Evolutionary conservation across 2,329 filamentous ascomycete genomes (phyloP), one percentile per base, ranked within the genome.

Genomic region (Verticillium klebahnii): DNA sequence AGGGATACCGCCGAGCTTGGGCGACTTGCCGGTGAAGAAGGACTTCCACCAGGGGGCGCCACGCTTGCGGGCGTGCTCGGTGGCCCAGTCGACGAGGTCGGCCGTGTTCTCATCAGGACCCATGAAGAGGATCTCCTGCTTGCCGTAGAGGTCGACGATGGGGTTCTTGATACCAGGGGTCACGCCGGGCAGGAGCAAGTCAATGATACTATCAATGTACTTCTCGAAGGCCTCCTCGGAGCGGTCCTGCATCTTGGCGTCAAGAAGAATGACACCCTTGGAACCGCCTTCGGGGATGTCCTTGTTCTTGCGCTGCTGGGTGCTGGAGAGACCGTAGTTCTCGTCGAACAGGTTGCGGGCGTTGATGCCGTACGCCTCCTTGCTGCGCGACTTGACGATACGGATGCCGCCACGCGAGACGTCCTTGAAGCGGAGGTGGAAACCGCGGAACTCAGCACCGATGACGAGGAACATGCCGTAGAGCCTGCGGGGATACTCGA

Each of bases 391-490:
- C 83, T 98, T 98, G 77, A 99, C 95, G 66, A 99, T 99, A 67
- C 95, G 92, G 70, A 99, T 99, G 75, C 95, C 95, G 67, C 95
- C 95, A 73, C 95, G 92, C 59, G 95, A 90, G 71, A 99, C 97
- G 71, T 99, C 95, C 70, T 94, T 89, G 87, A 99, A 99, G 54
- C 95, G 92, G 17, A 99, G 85, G 76, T 99, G 95, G 83, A 99
- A 99, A 39, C 95, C 95, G 67, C 95, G 89, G 71, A 96, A 96
- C 78, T 99, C 95, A 12, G 95, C 94, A 70, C 92, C 93, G 75
- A 99, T 97, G 67, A 99, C 91, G 59, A 99, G 84, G 84, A 99
- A 99, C 95, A 99, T 99, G 67, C 95, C 95, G 70, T 95, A 99
- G 9, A 99, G 83, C 7, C 89, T 92, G 75, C 94, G 92, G 55